A percentile compares a stretch with the other conserved stretches of the same genome.
Conservation (phyloP, 441 rosid genomes). For the Pelargonium exstipulatum region DNA sequence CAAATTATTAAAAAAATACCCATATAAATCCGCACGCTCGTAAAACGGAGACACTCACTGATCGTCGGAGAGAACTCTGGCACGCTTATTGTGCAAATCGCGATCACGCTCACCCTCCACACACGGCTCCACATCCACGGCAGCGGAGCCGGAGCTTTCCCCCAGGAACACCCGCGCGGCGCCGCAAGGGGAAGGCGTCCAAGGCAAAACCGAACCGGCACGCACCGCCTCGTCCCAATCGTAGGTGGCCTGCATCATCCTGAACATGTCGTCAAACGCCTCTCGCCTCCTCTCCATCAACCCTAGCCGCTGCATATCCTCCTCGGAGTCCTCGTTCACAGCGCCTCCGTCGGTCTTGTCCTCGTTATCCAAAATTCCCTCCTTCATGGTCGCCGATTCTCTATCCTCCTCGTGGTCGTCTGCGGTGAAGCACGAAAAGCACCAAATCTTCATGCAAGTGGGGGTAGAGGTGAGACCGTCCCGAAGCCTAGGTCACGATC, state of each 20-base stretch:
- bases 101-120: constrained; percentile 37
- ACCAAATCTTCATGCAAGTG: constrained; percentile 84
- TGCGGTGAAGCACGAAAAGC: constrained; percentile 53
- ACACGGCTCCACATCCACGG: constrained; percentile 22
- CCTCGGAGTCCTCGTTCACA: constrained; percentile 24
- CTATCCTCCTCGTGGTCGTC: constrained; percentile 35
- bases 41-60: constrained; percentile 42
- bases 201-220: constrained; percentile 14
- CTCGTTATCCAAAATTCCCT: constrained; percentile 26
- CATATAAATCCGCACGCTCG: constrained; percentile 2
- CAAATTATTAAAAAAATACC: not conserved
- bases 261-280: constrained; percentile 39
- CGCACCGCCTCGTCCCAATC: constrained; percentile 23
- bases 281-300: constrained; percentile 15
- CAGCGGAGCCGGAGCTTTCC: constrained; percentile 42
- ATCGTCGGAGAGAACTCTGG: constrained; percentile 49
- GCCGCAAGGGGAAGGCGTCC: constrained; percentile 7
- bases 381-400: constrained; percentile 28
- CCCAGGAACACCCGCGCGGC: constrained; percentile 36
- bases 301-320: constrained; percentile 19
- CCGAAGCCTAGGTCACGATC: constrained; percentile 55
- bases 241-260: constrained; percentile 27
- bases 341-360: constrained; percentile 26
- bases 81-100: constrained; percentile 72
- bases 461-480: constrained; percentile 17